Evolutionary conservation across 2,329 filamentous ascomycete genomes (phyloP), one percentile per base, ranked within the genome.

Genomic region (Diplodia seriata): DNA sequence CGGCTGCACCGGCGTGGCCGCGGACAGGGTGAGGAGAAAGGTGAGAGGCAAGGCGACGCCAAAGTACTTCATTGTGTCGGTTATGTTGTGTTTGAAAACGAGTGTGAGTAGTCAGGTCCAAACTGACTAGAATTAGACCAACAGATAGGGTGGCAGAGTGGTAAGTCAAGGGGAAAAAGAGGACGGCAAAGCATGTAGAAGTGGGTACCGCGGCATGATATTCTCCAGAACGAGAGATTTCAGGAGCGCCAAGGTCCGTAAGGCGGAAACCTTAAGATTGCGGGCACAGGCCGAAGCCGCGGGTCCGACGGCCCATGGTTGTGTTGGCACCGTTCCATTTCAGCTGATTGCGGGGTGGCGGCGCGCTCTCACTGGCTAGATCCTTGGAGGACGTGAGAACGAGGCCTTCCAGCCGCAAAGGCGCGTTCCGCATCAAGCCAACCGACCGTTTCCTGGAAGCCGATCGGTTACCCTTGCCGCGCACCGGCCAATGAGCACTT

Each of bases 181-280:
- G 12, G 50, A 23, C 31, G 47, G 33, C 23, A 51, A 26, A 49
- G 43, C 18, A 9, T 38, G 23, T 51, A 23, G 47, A 14, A 63
- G 47, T 49, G 59, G 59, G 59, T 47, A 33, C 38, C 18, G 15
- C 43, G 11, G 50, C 31, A 63, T 51, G 47, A 63, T 63, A 63
- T 63, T 51, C 31, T n/a, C 59, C 59, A 63, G 59, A 63, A 12
- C 12, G 43, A 36, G 29, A 63, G 47, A 63, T 63, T 63, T 63
- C 59, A 63, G 59, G 59, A 63, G 59, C 47, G 59, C 59, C 59
- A 63, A 63, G 59, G 6, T 33, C 59, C 47, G 31, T 51, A 63
- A 63, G 59, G 31, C 47, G 47, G 43, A 51, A 62, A 63, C 31
- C 59, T 14, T 63, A 63, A 63, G n/a, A 51, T 63, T 51, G 47